Conservation (phyloP, 2,329 filamentous ascomycete genomes). For the Cladobotryum protrusum region DNA sequence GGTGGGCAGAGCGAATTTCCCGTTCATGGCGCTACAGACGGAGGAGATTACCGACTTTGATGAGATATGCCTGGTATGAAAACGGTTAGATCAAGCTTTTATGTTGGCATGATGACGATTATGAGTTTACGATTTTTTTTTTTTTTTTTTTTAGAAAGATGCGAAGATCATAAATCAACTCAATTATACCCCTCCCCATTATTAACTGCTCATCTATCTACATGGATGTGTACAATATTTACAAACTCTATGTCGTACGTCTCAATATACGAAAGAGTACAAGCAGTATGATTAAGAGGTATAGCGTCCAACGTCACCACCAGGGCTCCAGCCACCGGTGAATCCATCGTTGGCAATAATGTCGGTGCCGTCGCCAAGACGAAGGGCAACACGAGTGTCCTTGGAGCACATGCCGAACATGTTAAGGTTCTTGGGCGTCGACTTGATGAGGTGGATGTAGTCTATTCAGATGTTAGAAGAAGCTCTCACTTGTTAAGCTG, state of each 20-base stretch:
- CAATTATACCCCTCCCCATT: no score
- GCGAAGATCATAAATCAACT: no score
- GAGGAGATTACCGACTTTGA: background rate
- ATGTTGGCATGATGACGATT: no score
- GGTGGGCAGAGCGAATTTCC: background rate
- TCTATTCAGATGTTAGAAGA: conserved; percentile 10
- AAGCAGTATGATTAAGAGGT: conserved; percentile 16
- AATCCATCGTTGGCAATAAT: conserved; percentile 27
- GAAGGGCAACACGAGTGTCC: conserved; percentile 29
- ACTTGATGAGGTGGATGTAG: conserved; percentile 32
- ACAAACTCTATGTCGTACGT: no score
- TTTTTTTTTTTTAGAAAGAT: no score
- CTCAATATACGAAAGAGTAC: no score
- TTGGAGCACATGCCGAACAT: conserved; percentile 37
- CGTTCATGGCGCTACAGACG: background rate
- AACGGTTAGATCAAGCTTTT: background rate
- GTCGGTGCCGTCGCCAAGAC: conserved; percentile 29
- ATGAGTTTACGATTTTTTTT: no score
- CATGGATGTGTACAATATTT: no score
- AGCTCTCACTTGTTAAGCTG: background rate
- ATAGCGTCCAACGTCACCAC: conserved; percentile 31
- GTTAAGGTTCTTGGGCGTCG: conserved; percentile 33
- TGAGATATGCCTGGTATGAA: background rate
- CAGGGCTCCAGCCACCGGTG: conserved; percentile 29
- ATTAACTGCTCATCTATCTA: no score